A percentile compares a stretch with the other conserved stretches of the same genome.
These are phyloP conservation scores for Neoboletus brunneissimus DNA, from an alignment of 768 basidiomycete species.

Conservation along the genomic window DNA sequence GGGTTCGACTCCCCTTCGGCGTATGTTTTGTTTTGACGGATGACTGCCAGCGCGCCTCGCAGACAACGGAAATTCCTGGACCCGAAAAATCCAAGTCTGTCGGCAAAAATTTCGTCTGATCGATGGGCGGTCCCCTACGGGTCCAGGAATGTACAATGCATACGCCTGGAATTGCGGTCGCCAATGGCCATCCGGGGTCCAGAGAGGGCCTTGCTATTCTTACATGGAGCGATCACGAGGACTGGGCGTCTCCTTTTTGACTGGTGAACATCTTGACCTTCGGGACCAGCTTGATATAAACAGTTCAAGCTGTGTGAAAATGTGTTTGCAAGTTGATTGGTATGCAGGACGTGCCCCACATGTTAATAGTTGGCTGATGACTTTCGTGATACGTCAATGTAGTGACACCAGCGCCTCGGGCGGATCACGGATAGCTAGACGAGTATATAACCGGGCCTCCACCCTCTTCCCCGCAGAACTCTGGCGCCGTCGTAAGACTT, in stretches of 20 bases:
- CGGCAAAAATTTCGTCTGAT: too few relatives aligned
- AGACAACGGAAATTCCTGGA: not conserved
- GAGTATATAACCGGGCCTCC: constrained; percentile 5
- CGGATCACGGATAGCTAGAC: constrained; percentile 13
- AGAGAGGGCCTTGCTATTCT: too few relatives aligned
- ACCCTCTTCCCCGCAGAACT: not conserved
- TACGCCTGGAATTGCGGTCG: too few relatives aligned
- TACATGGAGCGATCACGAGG: not conserved
- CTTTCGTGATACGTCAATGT: not conserved
- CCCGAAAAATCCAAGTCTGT: too few relatives aligned
- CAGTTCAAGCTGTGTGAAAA: not conserved
- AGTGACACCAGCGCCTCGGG: constrained; percentile 2
- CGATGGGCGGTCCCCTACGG: too few relatives aligned
- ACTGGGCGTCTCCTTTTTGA: not conserved
- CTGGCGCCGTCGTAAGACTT: not conserved
- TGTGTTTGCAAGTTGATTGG: not conserved
- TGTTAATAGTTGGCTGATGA: not conserved
- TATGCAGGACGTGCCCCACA: not conserved
- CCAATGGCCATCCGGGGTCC: too few relatives aligned
- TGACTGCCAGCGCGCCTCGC: not conserved
- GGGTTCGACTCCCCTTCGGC: constrained; percentile 76
- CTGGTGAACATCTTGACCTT: not conserved
- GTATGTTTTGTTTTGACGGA: not conserved
- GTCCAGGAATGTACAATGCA: too few relatives aligned
- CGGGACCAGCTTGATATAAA: not conserved